A percentile compares a stretch with the other conserved stretches of the same genome.
phyloP scores from a whole-genome alignment of 2,329 filamentous ascomycete genomes.

The Aspergillus brunneoviolaceus region DNA sequence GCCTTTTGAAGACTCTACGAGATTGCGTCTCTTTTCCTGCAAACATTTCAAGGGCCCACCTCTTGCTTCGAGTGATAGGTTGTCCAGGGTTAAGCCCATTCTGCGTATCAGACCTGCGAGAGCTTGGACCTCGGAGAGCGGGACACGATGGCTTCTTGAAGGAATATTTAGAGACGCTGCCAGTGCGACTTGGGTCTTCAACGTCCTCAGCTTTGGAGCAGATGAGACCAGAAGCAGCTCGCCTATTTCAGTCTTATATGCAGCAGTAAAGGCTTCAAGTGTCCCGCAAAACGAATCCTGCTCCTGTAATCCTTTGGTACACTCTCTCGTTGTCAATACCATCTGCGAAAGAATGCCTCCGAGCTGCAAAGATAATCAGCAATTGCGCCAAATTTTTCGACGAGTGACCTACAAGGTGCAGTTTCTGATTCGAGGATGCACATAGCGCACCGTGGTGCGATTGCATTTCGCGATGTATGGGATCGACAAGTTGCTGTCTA shows the following conservation, averaged over 20 bases:
- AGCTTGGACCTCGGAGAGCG: conserved; percentile 23
- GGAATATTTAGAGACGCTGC: conserved; percentile 18
- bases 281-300: conserved; percentile 38
- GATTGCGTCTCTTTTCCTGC: conserved; percentile 30
- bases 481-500: conserved; percentile 43
- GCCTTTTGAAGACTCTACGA: conserved; percentile 29
- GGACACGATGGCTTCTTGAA: conserved; percentile 13
- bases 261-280: conserved; percentile 30
- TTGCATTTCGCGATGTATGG: conserved; percentile 38
- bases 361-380: conserved; percentile 27
- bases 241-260: conserved; percentile 34
- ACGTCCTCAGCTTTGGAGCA: conserved; percentile 27
- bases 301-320: conserved; percentile 30
- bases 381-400: not conserved
- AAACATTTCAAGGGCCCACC: conserved; percentile 22
- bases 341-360: conserved; percentile 35
- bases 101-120: conserved; percentile 36
- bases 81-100: conserved; percentile 30
- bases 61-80: conserved; percentile 25
- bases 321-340: conserved; percentile 31
- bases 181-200: conserved; percentile 28
- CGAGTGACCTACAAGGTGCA: conserved; percentile 33
- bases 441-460: conserved; percentile 31
- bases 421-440: conserved; percentile 31
- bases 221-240: conserved; percentile 22